A percentile compares a stretch with the other conserved stretches of the same genome.
Conservation (phyloP, 2,329 filamentous ascomycete species). For the Colletotrichum phormii region DNA sequence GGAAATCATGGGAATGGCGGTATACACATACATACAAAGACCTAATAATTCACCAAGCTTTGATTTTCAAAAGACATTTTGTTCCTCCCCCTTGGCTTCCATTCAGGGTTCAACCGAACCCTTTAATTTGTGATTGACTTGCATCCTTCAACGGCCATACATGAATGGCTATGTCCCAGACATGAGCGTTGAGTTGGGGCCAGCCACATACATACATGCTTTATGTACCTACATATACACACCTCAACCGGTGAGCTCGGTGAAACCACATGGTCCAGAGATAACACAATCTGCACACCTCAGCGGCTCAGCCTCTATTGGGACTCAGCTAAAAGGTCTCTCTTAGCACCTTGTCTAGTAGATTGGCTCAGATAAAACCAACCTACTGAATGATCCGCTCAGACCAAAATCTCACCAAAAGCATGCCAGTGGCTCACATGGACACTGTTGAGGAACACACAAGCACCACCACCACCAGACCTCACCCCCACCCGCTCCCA, state of each 20-base stretch:
- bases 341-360: too few species aligned
- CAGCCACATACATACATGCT: too few species aligned
- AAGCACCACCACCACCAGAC: not conserved
- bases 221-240: too few species aligned
- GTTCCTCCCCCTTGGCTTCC: not conserved
- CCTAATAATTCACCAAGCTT: not conserved
- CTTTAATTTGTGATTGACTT: too few species aligned
- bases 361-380: too few species aligned
- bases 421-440: not conserved
- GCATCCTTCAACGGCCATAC: not conserved
- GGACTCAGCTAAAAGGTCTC: too few species aligned
- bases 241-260: slow-evolving; percentile 4
- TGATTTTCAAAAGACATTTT: not conserved
- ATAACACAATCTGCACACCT: not conserved
- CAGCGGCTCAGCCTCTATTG: too few species aligned
- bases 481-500: not conserved
- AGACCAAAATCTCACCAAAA: slow-evolving; percentile 7
- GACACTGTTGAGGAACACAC: slow-evolving; percentile 26
- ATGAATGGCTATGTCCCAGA: not conserved
- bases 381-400: not conserved
- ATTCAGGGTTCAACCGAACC: not conserved
- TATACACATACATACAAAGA: not conserved
- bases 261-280: not conserved
- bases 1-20: not conserved
- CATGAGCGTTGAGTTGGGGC: not conserved